Base-by-base conservation (phyloP, 768 basidiomycete genomes). In the Rhodocollybia butyracea region DNA sequence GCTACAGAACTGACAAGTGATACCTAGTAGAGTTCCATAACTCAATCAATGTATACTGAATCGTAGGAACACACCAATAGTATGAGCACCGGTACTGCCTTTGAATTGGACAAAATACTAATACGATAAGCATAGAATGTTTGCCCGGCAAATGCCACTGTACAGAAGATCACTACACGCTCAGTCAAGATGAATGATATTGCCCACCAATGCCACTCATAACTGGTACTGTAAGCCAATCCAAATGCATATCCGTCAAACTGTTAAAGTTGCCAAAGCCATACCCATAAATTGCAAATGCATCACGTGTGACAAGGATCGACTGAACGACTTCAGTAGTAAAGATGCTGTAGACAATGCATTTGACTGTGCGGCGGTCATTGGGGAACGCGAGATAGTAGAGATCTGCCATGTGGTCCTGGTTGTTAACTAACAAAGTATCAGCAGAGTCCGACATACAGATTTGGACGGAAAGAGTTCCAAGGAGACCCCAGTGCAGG, bases 401-500 rank as follows among this genome's bases (percentile, higher is more conserved):
- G 31, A 60, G 43, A 29, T 57, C 59, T 60, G n/a, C n/a, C n/a
- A n/a, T n/a, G n/a, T n/a, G n/a, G n/a, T n/a, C n/a, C n/a, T n/a
- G n/a, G 19, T 31, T 7, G 36, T 21, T 17, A 12, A n/a, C 36
- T 32, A 19, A 15, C 10, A 36, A 41, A 17, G 32, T 27, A 6
- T 6, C 21, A 24, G 38, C 15, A 13, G 45, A 34, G 12, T n/a
- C 8, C 19, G 46, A 45, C 50, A 10, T 29, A 58, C 59, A 60
- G 3, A 55, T 3, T 31, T 58, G 59, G 26, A 58, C 26, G 5
- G 41, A n/a, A 11, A 60, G 43, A 12, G 59, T 52, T 4, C 59
- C 56, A 12, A 58, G 58, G 5, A 60, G 48, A 3, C 56, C 51
- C 57, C 59, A 60, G 15, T 60, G 57, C 31, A 60, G 29, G 21